These are phyloP conservation scores for Penicillium coprophilum DNA, from an alignment of 495 filamentous ascomycete species.

Conservation along the genomic window DNA sequence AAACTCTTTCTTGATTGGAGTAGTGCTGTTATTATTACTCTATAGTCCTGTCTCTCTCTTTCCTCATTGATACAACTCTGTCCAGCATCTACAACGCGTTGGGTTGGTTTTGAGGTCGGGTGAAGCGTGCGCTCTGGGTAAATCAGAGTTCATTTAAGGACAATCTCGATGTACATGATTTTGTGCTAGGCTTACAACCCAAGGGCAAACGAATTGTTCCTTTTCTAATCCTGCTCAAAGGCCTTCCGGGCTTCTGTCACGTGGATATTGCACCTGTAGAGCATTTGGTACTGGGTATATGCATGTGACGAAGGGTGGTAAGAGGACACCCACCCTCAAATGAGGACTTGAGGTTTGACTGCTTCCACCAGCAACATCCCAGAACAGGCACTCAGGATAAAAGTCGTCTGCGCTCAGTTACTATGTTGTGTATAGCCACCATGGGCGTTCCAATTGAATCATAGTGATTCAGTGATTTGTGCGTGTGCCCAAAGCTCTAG, in stretches of 20 bases:
- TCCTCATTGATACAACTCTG: not conserved
- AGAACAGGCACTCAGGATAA: not conserved
- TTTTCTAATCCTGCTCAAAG: not conserved
- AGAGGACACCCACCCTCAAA: not conserved
- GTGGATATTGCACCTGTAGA: not conserved
- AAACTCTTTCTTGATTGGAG: not conserved
- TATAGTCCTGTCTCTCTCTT: slow-evolving; percentile 1
- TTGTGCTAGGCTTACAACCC: not conserved
- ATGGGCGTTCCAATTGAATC: not conserved
- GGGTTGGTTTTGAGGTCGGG: not conserved
- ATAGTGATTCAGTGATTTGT: not conserved
- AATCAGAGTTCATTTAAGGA: not conserved
- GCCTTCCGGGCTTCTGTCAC: not conserved
- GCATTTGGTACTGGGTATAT: not conserved
- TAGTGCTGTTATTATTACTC: not conserved
- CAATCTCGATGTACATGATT: slow-evolving; percentile 8
- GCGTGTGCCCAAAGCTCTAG: not conserved
- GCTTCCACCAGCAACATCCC: not conserved
- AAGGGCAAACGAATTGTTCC: not conserved
- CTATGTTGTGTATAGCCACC: not conserved
- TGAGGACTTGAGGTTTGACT: not conserved
- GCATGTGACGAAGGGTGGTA: not conserved
- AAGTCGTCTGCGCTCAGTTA: not conserved
- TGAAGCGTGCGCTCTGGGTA: not conserved
- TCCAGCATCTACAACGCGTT: not conserved